Percentiles rank a stretch among this genome's conserved stretches.
Evolutionary conservation across 345 rosid genomes (phyloP).

Genomic region (Citrus reticulata): DNA sequence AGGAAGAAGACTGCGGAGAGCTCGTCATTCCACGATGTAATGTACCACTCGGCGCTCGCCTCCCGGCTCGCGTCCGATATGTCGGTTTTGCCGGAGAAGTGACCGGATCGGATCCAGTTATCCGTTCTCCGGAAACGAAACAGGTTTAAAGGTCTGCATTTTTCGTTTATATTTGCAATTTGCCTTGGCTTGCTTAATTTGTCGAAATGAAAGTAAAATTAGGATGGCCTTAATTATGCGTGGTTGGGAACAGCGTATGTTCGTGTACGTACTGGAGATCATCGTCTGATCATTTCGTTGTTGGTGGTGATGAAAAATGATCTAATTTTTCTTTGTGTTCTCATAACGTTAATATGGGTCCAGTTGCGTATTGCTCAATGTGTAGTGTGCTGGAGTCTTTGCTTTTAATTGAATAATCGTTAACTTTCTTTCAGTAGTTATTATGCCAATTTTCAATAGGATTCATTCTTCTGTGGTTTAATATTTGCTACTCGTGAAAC

Average conservation of each 20-base stretch:
- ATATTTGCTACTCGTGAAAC: no score
- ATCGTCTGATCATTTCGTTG: not conserved
- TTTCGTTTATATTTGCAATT: not conserved
- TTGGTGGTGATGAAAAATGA: not conserved
- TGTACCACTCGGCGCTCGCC: constrained; percentile 58
- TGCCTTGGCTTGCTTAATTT: not conserved
- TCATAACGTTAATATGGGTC: not conserved
- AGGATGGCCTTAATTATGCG: not conserved
- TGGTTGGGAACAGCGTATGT: not conserved
- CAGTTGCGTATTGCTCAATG: not conserved
- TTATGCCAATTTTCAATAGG: no score
- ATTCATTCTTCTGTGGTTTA: not conserved
- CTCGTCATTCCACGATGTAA: constrained; percentile 38
- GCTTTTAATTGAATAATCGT: not conserved
- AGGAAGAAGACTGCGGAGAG: constrained; percentile 39
- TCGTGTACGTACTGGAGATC: not conserved
- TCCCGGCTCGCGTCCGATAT: constrained; percentile 38
- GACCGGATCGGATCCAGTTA: not conserved
- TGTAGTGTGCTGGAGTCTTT: not conserved
- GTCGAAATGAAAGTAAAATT: constrained; percentile 1
- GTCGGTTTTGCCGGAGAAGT: constrained; percentile 9
- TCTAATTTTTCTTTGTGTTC: not conserved
- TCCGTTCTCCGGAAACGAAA: not conserved
- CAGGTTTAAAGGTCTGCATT: not conserved
- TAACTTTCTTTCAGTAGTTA: no score